Evolutionary conservation across 73 alveolate genomes (phyloP).

Genomic region (Blepharisma japonicum): DNA sequence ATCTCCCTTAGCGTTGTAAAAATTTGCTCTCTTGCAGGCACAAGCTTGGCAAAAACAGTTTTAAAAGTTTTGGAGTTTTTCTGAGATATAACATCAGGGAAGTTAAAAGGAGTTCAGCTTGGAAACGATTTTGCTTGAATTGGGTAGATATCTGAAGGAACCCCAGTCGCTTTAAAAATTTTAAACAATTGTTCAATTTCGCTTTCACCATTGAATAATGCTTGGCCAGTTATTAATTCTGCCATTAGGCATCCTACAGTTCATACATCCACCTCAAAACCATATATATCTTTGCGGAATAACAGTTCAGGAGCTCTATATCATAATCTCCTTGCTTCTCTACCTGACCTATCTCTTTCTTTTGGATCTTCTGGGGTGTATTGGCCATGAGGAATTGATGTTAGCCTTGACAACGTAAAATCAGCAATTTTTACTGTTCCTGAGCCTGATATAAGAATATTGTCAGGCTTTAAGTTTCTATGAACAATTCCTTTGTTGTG

Average conservation of each 20-base stretch:
- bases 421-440: constrained; percentile 86
- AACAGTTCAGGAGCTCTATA: constrained; percentile 97
- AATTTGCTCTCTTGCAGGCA: constrained; percentile 60
- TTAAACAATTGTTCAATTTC: constrained; percentile 80
- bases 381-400: constrained; percentile 73
- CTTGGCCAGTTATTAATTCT: constrained; percentile 78
- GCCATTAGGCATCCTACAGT: constrained; percentile 92
- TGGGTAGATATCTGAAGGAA: constrained; percentile 45
- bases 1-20: constrained; percentile 47
- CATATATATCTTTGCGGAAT: constrained; percentile 75
- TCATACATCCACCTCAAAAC: constrained; percentile 94
- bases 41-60: constrained; percentile 37
- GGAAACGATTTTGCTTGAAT: constrained; percentile 49
- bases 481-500: constrained; percentile 88
- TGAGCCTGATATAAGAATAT: constrained; percentile 69
- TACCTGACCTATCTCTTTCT: constrained; percentile 94
- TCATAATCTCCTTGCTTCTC: constrained; percentile 93
- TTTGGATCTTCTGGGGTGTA: constrained; percentile 99
- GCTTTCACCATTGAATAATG: constrained; percentile 84
- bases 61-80: constrained; percentile 46
- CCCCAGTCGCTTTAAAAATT: constrained; percentile 69
- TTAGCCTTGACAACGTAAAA: constrained; percentile 88
- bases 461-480: constrained; percentile 95
- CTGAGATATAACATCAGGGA: constrained; percentile 33
- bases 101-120: constrained; percentile 58